Evolutionary conservation across 192 early-diverging fungal species (phyloP), one percentile per base, ranked within the genome.

Genomic region (Glomus cerebriforme): DNA sequence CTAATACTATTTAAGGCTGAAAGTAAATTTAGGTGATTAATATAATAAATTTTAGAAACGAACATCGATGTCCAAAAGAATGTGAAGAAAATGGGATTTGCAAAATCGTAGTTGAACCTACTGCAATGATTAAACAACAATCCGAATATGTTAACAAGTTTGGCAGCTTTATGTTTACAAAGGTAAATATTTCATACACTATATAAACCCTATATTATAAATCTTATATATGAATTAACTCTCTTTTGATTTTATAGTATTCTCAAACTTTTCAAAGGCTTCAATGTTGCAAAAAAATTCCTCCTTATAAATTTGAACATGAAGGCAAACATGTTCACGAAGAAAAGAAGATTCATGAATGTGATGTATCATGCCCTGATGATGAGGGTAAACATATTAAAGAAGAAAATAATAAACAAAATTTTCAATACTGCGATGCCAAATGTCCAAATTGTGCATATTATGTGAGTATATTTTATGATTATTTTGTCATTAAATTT

Each of bases 51-150:
- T 43, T 13, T 75, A 80, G 79, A 13, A 49, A 75, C 10, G 79
- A 74, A n/a, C 79, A 80, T 62, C 79, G 37, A 43, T 80, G 79
- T n/a, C 43, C 31, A 22, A 45, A 80, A 47, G 37, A 75, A 65
- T 80, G 79, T 22, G 79, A 80, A 45, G 43, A n/a, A 47, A 49
- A 9, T 7, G 79, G 79, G 6, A 75, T 80, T n/a, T 80, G 79
- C 58, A 75, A 64, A 31, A 63, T 80, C 22, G 26, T 67, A 7
- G 75, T 60, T 43, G 70, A 74, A 34, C 66, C 60, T 22, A 59
- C 69, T 60, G 82, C 62, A n/a, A 82, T 79, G 10, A 26, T 64
- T 66, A 80, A 76, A 76, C 83, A 85, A 82, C 80, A 73, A 84
- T 83, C 58, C 15, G 75, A 77, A 82, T 85, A 74, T 66, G 81